These are phyloP conservation scores for Mortierella antarctica DNA, from an alignment of 192 early-diverging fungal genomes.

Conservation along the genomic window DNA sequence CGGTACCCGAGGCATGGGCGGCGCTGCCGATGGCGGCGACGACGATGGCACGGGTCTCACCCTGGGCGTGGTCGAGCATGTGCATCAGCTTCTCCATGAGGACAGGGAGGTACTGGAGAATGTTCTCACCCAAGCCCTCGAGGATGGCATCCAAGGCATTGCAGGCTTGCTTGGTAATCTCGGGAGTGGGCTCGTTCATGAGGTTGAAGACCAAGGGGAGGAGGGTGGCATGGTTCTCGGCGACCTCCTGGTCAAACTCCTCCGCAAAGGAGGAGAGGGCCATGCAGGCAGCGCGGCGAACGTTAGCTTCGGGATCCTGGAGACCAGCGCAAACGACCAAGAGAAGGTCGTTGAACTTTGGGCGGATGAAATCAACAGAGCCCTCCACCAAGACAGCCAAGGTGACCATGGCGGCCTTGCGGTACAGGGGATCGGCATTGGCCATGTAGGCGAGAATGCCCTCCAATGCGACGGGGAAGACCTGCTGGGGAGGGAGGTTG, in stretches of 20 bases:
- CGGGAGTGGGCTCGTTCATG: constrained; percentile 78
- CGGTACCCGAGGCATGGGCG: constrained; percentile 82
- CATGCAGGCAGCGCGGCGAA: constrained; percentile 90
- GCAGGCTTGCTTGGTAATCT: constrained; percentile 82
- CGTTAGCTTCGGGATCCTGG: constrained; percentile 80
- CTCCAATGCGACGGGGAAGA: constrained; percentile 83
- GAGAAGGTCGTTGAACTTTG: constrained; percentile 83
- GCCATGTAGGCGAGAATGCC: constrained; percentile 84
- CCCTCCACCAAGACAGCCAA: constrained; percentile 83
- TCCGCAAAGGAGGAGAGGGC: constrained; percentile 83
- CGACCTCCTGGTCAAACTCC: constrained; percentile 85
- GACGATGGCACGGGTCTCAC: constrained; percentile 81
- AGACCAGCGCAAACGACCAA: constrained; percentile 80
- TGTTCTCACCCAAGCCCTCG: constrained; percentile 83
- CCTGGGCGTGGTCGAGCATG: constrained; percentile 75
- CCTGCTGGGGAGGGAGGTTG: constrained; percentile 86
- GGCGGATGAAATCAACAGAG: constrained; percentile 85
- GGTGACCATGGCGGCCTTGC: constrained; percentile 90
- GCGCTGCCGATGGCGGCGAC: constrained; percentile 90
- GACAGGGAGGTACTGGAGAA: constrained; percentile 82
- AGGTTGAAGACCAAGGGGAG: constrained; percentile 88
- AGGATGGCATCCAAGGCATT: constrained; percentile 91
- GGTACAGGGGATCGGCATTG: constrained; percentile 74
- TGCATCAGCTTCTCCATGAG: constrained; percentile 85
- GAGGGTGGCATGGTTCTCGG: constrained; percentile 81